Conservation (phyloP, 352 stramenopile genomes). For the Phytopythium chamaehyphon region DNA sequence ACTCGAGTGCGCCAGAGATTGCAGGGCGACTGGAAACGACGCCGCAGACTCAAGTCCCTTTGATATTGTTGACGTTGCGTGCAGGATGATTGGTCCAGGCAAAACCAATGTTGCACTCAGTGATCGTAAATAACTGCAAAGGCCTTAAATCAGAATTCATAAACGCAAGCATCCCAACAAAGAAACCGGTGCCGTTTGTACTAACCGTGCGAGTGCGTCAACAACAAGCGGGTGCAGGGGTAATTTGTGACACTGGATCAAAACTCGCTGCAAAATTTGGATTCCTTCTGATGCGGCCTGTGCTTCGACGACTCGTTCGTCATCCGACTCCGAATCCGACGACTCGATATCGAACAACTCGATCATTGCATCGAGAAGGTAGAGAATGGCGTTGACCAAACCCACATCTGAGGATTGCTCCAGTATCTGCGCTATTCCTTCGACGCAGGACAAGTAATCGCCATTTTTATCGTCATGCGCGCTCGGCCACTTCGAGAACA, state of each 20-base stretch:
- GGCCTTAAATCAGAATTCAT: slow-evolving; percentile 7
- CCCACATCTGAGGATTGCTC: slow-evolving; percentile 44
- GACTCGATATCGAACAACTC: slow-evolving; percentile 82
- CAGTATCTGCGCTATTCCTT: slow-evolving; percentile 52
- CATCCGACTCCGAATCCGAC: slow-evolving; percentile 59
- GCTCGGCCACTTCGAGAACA: slow-evolving; percentile 81
- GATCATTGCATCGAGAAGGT: slow-evolving; percentile 68
- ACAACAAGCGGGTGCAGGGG: slow-evolving; percentile 60
- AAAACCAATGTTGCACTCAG: slow-evolving; percentile 52
- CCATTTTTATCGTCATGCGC: slow-evolving; percentile 21
- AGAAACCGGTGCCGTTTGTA: background rate
- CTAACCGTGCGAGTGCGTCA: slow-evolving; percentile 48
- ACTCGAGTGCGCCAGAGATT: slow-evolving; percentile 48
- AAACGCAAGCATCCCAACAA: background rate
- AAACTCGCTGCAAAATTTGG: slow-evolving; percentile 45
- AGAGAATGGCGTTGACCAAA: slow-evolving; percentile 62
- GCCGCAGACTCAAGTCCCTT: slow-evolving; percentile 42
- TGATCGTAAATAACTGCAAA: slow-evolving; percentile 58
- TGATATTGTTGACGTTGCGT: slow-evolving; percentile 34
- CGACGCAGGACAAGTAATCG: slow-evolving; percentile 53
- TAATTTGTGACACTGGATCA: slow-evolving; percentile 38
- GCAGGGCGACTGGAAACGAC: slow-evolving; percentile 36
- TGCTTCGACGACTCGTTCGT: slow-evolving; percentile 21
- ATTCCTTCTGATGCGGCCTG: slow-evolving; percentile 35
- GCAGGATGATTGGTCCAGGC: slow-evolving; percentile 39